phyloP scores from a whole-genome alignment of 1,284 basidiomycete genomes.

The Butyriboletus appendiculatus region DNA sequence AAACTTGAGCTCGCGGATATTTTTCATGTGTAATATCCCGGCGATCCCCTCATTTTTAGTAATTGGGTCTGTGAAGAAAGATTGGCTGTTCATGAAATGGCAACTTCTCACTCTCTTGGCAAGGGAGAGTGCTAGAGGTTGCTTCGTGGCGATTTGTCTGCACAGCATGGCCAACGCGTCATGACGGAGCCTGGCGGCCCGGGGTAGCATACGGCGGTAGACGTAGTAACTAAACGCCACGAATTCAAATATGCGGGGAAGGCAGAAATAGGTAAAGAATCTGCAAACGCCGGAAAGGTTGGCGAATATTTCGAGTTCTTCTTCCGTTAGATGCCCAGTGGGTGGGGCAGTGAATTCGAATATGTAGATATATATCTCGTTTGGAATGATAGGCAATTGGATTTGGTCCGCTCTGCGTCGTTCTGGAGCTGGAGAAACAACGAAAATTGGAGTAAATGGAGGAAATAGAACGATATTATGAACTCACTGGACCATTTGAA shows the following conservation, averaged over 20 bases:
- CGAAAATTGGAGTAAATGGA: neutral
- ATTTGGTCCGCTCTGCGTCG: conserved; percentile 1
- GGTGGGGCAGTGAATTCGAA: conserved; percentile 28
- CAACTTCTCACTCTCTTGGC: conserved; percentile 18
- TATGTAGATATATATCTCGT: conserved; percentile 41
- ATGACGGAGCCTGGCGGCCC: too few species aligned
- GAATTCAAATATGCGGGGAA: conserved; percentile 39
- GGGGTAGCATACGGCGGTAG: too few species aligned
- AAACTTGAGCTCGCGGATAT: conserved; percentile 16
- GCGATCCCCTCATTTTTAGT: neutral
- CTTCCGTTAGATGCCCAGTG: neutral
- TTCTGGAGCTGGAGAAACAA: conserved; percentile 19
- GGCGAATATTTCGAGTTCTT: conserved; percentile 23
- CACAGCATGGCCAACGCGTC: too few species aligned
- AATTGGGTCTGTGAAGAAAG: neutral
- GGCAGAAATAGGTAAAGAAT: conserved; percentile 40
- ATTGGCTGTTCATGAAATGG: neutral
- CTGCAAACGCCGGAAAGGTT: conserved; percentile 44
- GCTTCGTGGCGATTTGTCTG: conserved; percentile 12
- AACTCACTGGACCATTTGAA: conserved; percentile 18
- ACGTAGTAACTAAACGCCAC: conserved; percentile 29
- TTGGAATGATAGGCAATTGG: conserved; percentile 27
- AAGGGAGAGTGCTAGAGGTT: conserved; percentile 20
- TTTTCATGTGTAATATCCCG: conserved; percentile 18
- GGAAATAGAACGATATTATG: neutral